Base-by-base conservation (phyloP, 768 basidiomycete genomes). In the Rhodotorula taiwanensis region DNA sequence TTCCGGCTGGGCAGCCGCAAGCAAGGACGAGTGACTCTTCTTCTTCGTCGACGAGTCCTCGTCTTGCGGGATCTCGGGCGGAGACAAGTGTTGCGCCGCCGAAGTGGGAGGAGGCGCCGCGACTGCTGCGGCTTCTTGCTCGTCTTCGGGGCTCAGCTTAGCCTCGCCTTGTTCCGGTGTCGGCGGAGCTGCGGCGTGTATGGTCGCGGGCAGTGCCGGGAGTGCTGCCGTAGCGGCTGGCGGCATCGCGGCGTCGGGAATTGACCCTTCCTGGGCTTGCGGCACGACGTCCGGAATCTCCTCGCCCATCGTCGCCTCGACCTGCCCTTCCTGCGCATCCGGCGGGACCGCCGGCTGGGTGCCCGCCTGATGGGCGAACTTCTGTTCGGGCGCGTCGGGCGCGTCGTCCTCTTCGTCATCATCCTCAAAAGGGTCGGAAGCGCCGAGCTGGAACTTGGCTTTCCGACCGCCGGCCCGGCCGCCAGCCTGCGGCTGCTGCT, bases 401-500 rank as follows among this genome's bases (percentile, higher is more conserved):
- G 30, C 43, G 8, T 48, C 52, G 13, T 34, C 36, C 7, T 47
- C 64, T n/a, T 45, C 55, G 4, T 52, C 55, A 14, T 56, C 55
- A 6, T 52, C 55, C 15, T 57, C 43, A 16, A 39, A 39, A 9
- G 36, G 36, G 33, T 45, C 43, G 4, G 57, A 58, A 5, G 39
- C 58, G 18, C 58, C 64, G n/a, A 65, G 55, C 36, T 48, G 47
- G 30, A 65, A 65, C 58, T 65, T 65, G 21, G 64, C 44, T 44
- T 65, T 65, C 47, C 43, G 43, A 34, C 42, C 23, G 11, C 11
- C 34, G 50, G 25, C 43, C 36, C 49, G 43, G 2, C 8, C 47
- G 39, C 1, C 48, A 42, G 3, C 49, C 45, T 18, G 39, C 16
- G 25, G 39, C 28, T 20, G 9, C 28, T 21, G 27, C 39, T 25